Base-by-base conservation (phyloP, 2,329 filamentous ascomycete genomes). In the Ophiocordyceps camponoti-saundersi region DNA sequence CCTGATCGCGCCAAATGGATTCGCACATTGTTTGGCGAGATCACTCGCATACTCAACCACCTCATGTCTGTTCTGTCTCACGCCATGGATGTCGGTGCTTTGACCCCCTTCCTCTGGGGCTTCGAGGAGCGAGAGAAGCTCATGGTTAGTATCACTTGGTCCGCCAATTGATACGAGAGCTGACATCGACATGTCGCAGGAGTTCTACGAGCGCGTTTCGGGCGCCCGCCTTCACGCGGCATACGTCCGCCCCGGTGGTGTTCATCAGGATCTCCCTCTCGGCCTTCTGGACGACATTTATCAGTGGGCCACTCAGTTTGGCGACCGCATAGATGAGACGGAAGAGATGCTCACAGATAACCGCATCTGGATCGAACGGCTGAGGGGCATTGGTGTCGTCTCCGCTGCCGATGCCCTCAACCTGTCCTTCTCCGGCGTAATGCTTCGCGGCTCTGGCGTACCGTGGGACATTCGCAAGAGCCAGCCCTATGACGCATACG, bases 41-140 rank as follows among this genome's bases (percentile, higher is more conserved):
- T 98, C 56, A 98, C 92, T 39, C 79, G 92, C 59, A 65, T 98
- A 53, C 70, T 96, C 58, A 98, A 98, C 74, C 93, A 98, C 65
- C 77, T 96, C 58, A 98, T 98, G 92, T 94, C 88, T 34, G 82
- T 98, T 48, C 71, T 96, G 53, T 94, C 90, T 48, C 90, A 96
- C 75, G 89, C 89, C 62, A 95, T 95, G 92, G 92, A 98, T 66
- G 92, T 98, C 62, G 92, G 92, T 69, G 92, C 92, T 55, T 68
- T 98, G 64, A 98, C 92, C 49, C 92, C 92, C 56, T 98, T 98
- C 77, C 67, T 98, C 71, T 98, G 92, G 92, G 92, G 92, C 51
- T 98, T 98, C 65, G 92, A 98, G 70, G 92, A 98, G 72, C 85
- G 92, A 75, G 92, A 98, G 72, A 98, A 98, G 77, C 76, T 98